Evolutionary conservation across 2,329 filamentous ascomycete species (phyloP).

Genomic region (Diaporthe caulivora): DNA sequence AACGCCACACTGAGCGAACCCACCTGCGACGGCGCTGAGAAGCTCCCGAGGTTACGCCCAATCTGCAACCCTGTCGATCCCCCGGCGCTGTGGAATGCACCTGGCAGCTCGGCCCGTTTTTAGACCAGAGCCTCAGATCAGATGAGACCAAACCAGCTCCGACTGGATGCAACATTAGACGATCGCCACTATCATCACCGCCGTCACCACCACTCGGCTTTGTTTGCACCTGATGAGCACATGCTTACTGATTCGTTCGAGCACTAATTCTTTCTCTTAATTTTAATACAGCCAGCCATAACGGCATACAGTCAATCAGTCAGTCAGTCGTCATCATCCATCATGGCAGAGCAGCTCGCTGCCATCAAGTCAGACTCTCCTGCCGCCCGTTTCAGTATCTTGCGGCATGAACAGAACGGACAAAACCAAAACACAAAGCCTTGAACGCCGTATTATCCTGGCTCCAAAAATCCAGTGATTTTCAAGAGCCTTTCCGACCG

Average conservation of each 20-base stretch:
- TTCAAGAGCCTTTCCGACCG: conserved; percentile 3
- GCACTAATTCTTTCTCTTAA: conserved; percentile 12
- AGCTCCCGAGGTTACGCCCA: conserved; percentile 34
- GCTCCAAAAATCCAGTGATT: conserved; percentile 31
- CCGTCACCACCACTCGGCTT: neutral
- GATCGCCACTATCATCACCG: neutral
- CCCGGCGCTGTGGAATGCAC: conserved; percentile 7
- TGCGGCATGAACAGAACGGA: neutral
- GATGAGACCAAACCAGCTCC: neutral
- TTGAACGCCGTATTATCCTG: conserved; percentile 34
- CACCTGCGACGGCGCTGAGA: conserved; percentile 20
- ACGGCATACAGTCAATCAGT: conserved; percentile 20
- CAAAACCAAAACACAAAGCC: conserved; percentile 15
- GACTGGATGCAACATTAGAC: neutral
- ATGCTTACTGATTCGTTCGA: neutral
- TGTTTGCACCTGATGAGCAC: neutral
- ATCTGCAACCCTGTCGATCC: conserved; percentile 28
- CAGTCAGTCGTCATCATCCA: conserved; percentile 30
- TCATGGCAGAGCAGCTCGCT: conserved; percentile 22
- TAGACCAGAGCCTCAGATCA: conserved; percentile 10
- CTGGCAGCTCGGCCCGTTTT: conserved; percentile 7
- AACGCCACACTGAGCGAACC: conserved; percentile 22
- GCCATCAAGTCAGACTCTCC: conserved; percentile 21
- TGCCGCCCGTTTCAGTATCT: neutral
- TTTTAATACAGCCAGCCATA: conserved; percentile 21